Base-by-base conservation (phyloP, 164 flowering plant genomes). In the Vitis rupestris region DNA sequence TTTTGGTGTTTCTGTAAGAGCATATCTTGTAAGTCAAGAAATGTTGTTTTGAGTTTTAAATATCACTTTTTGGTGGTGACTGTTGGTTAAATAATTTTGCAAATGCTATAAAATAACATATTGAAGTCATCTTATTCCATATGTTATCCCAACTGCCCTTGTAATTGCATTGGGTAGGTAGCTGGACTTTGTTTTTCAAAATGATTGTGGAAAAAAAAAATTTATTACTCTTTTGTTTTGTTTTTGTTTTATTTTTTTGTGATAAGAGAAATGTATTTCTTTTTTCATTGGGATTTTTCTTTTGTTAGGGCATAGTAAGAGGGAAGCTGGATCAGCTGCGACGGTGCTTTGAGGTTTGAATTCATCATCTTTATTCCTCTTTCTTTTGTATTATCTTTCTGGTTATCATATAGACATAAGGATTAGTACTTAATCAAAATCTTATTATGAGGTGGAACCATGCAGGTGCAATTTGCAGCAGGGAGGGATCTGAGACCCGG, bases 381-480 rank as follows among this genome's bases (percentile, higher is more conserved):
- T 50, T 19, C 59, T 7, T 30, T 47, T 53, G 31, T 56, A 19
- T 47, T 10, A 49, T 47, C 37, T 37, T 37, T 15, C n/a, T 59
- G n/a, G 1, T 66, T 52, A 11, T 51, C 8, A 44, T 65, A 2
- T 19, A 16, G 23, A 23, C 31, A 31, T 2, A 51, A 16, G 48
- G n/a, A 31, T 37, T 27, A 53, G 56, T 27, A 14, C 29, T 23
- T 72, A 51, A 17, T 61, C 60, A 23, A 10, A 53, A 51, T 37
- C n/a, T 52, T 61, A 31, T 62, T 63, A 54, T 68, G 48, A 57
- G 59, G 44, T 3, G 44, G 44, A 37, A 37, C 44, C 44, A 2
- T 84, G 69, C 76, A 94, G 99, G 99, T 94, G n/a, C 99, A 88
- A 78, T 94, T 92, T 86, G 97, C 99, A 5, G 98, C 99, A 13